phyloP scores from a whole-genome alignment of 345 rosid genomes.

The Sapria himalayana region DNA sequence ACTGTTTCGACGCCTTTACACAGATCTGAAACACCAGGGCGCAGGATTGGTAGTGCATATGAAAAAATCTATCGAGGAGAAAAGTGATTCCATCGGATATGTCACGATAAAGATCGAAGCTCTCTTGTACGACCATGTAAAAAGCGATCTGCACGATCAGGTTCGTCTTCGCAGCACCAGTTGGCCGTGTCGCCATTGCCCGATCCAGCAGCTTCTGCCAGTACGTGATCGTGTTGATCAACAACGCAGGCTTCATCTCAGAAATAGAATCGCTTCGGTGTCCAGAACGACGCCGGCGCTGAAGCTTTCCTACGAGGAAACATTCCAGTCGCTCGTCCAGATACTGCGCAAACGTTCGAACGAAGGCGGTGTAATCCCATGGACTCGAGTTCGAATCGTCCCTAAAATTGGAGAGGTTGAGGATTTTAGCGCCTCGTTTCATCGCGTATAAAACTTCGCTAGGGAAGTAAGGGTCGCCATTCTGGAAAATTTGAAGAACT shows the following conservation, averaged over 20 bases:
- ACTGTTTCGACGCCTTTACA: conserved; percentile 45
- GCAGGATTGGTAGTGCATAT: conserved; percentile 40
- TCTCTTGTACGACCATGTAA: conserved; percentile 39
- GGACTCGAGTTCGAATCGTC: conserved; percentile 56
- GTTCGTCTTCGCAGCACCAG: conserved; percentile 36
- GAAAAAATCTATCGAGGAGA: conserved; percentile 52
- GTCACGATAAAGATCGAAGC: conserved; percentile 61
- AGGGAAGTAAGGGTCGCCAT: conserved; percentile 61
- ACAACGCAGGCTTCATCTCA: conserved; percentile 43
- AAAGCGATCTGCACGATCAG: conserved; percentile 27
- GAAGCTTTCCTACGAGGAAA: conserved; percentile 46
- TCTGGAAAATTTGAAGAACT: conserved; percentile 51
- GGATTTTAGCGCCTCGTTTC: conserved; percentile 59
- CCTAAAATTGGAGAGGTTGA: conserved; percentile 43
- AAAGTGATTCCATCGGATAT: conserved; percentile 41
- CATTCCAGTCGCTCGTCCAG: conserved; percentile 62
- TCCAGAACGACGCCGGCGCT: conserved; percentile 11
- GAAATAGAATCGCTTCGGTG: conserved; percentile 12
- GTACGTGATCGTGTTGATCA: conserved; percentile 30
- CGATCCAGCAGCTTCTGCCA: conserved; percentile 72
- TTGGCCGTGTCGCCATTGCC: conserved; percentile 39
- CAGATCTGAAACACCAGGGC: conserved; percentile 39
- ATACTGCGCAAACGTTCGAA: conserved; percentile 40
- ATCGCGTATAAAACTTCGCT: conserved; percentile 46
- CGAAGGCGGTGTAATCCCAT: conserved; percentile 53